A percentile compares a stretch with the other conserved stretches of the same genome.
Conservation (phyloP, 2,329 filamentous ascomycete species). For the Alternaria ethzedia region DNA sequence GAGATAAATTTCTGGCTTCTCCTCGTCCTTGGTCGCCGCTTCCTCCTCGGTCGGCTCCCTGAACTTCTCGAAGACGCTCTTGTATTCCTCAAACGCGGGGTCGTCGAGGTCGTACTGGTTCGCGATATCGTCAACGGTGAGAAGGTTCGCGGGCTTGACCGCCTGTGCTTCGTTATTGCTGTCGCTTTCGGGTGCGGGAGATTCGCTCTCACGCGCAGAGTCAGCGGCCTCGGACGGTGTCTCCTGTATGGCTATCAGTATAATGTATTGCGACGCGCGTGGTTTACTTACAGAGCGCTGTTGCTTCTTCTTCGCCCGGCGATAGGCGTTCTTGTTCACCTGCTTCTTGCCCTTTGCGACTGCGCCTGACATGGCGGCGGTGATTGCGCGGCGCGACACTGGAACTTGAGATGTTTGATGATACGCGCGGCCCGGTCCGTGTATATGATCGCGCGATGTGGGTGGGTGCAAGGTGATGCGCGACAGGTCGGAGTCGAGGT, state of each 20-base stretch:
- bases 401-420: not conserved
- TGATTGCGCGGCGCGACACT: conserved; percentile 14
- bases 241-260: conserved; percentile 41
- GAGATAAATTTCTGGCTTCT: conserved; percentile 85
- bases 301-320: conserved; percentile 93
- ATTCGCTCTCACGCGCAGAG: conserved; percentile 48
- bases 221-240: conserved; percentile 40
- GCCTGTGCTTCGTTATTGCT: conserved; percentile 44
- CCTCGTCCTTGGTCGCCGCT: conserved; percentile 56
- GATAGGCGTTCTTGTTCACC: conserved; percentile 92
- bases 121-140: conserved; percentile 43
- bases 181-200: conserved; percentile 41
- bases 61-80: conserved; percentile 82
- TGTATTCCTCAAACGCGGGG: conserved; percentile 83
- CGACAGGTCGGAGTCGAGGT: not conserved
- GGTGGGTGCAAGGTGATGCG: not conserved
- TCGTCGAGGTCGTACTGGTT: conserved; percentile 69
- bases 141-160: conserved; percentile 56
- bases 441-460: conserved; percentile 1
- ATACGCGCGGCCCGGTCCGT: not conserved
- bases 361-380: conserved; percentile 37
- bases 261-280: not conserved
- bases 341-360: conserved; percentile 58
- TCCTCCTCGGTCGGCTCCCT: conserved; percentile 63
- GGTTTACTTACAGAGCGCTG: conserved; percentile 66